Percentiles rank a stretch among this genome's conserved stretches.
phyloP scores from a whole-genome alignment of 805 yeast species.

The Hanseniaspora lindneri region DNA sequence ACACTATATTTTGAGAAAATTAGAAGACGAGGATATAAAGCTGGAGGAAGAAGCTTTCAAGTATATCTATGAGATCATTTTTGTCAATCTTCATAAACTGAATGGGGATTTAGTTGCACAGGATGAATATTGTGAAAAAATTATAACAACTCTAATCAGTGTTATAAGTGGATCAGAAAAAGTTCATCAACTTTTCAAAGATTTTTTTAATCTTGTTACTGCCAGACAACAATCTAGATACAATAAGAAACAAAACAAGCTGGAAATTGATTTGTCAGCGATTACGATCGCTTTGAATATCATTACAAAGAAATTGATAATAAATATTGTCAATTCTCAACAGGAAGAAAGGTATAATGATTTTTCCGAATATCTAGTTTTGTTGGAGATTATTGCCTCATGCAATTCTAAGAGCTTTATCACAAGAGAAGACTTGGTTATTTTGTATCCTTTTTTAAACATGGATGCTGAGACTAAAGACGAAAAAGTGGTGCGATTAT shows the following conservation, averaged over 20 bases:
- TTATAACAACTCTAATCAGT: slow-evolving; percentile 31
- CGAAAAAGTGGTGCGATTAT: slow-evolving; percentile 28
- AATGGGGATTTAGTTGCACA: slow-evolving; percentile 17
- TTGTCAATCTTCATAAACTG: slow-evolving; percentile 19
- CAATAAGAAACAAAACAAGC: background rate
- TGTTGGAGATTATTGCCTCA: slow-evolving; percentile 43
- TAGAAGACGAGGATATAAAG: slow-evolving; percentile 61
- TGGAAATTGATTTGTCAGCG: background rate
- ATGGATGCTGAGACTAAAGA: slow-evolving; percentile 35
- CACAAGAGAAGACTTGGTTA: slow-evolving; percentile 51
- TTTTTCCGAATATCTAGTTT: slow-evolving; percentile 17
- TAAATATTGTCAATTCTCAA: slow-evolving; percentile 24
- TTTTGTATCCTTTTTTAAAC: slow-evolving; percentile 53
- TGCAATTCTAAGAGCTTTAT: slow-evolving; percentile 43
- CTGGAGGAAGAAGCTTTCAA: slow-evolving; percentile 35
- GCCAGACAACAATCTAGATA: slow-evolving; percentile 15
- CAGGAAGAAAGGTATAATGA: slow-evolving; percentile 23
- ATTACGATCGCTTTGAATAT: background rate
- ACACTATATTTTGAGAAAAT: slow-evolving; percentile 40
- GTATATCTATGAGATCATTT: slow-evolving; percentile 33
- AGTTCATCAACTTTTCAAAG: slow-evolving; percentile 36
- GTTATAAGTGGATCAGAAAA: slow-evolving; percentile 32
- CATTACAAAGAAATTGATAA: slow-evolving; percentile 23
- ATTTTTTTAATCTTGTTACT: slow-evolving; percentile 34
- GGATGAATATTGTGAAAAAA: slow-evolving; percentile 16